These are phyloP conservation scores for Colletotrichum spaethianum DNA, from an alignment of 2,329 filamentous ascomycete species.

Conservation along the genomic window DNA sequence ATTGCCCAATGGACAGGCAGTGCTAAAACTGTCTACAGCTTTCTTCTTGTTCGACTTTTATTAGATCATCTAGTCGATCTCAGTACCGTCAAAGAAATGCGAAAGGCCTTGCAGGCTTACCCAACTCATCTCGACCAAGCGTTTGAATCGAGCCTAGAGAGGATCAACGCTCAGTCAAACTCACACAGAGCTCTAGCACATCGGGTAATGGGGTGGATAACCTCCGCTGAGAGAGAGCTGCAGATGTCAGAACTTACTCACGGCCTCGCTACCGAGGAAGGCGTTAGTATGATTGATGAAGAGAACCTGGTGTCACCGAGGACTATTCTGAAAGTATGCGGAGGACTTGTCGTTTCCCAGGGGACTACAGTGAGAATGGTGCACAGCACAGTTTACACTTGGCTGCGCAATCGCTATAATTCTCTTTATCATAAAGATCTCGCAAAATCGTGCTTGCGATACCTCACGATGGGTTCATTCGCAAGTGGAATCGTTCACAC, in stretches of 20 bases:
- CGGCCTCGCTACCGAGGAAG: neutral
- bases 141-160: neutral
- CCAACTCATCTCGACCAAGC: neutral
- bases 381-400: neutral
- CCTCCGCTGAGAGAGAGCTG: neutral
- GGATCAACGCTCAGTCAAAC: neutral
- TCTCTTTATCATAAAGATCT: neutral
- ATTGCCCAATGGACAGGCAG: neutral
- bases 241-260: neutral
- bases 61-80: neutral
- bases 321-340: neutral
- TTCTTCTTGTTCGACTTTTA: neutral
- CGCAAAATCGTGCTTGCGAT: neutral
- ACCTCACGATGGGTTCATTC: neutral
- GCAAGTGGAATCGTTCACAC: neutral
- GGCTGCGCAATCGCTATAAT: neutral
- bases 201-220: neutral
- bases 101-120: neutral
- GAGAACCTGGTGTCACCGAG: neutral
- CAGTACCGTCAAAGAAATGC: neutral
- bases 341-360: neutral
- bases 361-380: neutral
- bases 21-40: neutral
- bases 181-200: neutral
- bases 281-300: neutral